Conservation (phyloP, 306 rosid species). For the Vigna trinervia region DNA sequence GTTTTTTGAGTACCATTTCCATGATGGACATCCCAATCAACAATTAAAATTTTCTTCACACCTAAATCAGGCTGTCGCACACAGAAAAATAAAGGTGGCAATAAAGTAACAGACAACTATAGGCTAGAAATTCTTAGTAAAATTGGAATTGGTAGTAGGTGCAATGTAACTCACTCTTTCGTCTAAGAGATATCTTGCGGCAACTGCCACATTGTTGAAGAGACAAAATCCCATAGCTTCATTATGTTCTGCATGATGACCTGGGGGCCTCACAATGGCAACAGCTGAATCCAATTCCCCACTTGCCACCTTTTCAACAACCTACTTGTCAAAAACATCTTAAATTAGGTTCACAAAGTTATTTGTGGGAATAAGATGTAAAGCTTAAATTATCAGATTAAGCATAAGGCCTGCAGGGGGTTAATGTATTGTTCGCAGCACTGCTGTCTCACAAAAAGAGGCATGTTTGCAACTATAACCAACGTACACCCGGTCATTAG, state of each 20-base stretch:
- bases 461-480: background rate
- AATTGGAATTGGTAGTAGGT: slow-evolving; percentile 12
- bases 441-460: background rate
- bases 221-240: slow-evolving; percentile 98
- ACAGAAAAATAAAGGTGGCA: slow-evolving; percentile 40
- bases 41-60: slow-evolving; percentile 75
- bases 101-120: slow-evolving; percentile 12
- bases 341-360: slow-evolving; percentile 31
- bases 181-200: slow-evolving; percentile 72
- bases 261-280: slow-evolving; percentile 97
- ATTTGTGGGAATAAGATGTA: background rate
- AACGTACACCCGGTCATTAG: no score
- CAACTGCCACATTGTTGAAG: slow-evolving; percentile 88
- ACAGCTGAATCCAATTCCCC: slow-evolving; percentile 80
- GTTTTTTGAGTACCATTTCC: slow-evolving; percentile 96
- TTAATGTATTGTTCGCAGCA: background rate
- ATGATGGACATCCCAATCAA: slow-evolving; percentile 99
- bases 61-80: slow-evolving; percentile 82
- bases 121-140: slow-evolving; percentile 5
- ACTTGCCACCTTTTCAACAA: slow-evolving; percentile 73
- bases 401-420: background rate
- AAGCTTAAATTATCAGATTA: slow-evolving; percentile 12
- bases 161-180: slow-evolving; percentile 61
- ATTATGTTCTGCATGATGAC: slow-evolving; percentile 89
- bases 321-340: slow-evolving; percentile 57